Base-by-base conservation (phyloP, 2,329 filamentous ascomycete species). In the Pseudogymnoascus sp. region DNA sequence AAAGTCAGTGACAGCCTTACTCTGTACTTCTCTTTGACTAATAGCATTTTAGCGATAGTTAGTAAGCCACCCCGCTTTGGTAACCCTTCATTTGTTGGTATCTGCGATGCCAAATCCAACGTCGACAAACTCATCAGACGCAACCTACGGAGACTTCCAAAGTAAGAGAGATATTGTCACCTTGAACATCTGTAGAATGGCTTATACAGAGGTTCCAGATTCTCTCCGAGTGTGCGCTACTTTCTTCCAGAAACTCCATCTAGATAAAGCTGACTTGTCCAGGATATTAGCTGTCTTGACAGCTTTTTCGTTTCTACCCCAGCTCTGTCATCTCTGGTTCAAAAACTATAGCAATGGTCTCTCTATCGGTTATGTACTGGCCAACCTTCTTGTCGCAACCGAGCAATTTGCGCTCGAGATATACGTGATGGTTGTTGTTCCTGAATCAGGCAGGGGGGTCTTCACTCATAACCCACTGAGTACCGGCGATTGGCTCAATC, bases 381-480 rank as follows among this genome's bases (percentile, higher is more conserved):
- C 15, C 5, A 26, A 44, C 17, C 40, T 44, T 8, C 21, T 44
- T 26, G 21, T 44, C n/a, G 35, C 73, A 2, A 36, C 35, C 1
- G 35, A 36, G 35, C 35, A 36, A 11, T 13, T 36, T 9, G 74
- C 70, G 0, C 75, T 76, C 3, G 77, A 74, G 61, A 5, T 8
- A 13, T 59, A 7, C 29, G 61, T 66, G 54, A 65, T n/a, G 15
- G 35, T 36, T 13, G 13, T 4, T 36, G 9, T 11, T 13, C 35
- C 35, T 10, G 35, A 36, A 36, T 36, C 35, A 36, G 35, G 10
- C 11, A 11, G 11, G 35, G 35, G 35, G 10, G 2, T 3, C 7
- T 36, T 36, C 35, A 36, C 35, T 36, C 35, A 36, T 36, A 13
- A 36, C 9, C 35, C 35, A 5, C 11, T 36, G 35, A 36, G 35